A percentile compares a stretch with the other conserved stretches of the same genome.
Conservation (phyloP, 176 grass and related monocot genomes). For the Avena eriantha region DNA sequence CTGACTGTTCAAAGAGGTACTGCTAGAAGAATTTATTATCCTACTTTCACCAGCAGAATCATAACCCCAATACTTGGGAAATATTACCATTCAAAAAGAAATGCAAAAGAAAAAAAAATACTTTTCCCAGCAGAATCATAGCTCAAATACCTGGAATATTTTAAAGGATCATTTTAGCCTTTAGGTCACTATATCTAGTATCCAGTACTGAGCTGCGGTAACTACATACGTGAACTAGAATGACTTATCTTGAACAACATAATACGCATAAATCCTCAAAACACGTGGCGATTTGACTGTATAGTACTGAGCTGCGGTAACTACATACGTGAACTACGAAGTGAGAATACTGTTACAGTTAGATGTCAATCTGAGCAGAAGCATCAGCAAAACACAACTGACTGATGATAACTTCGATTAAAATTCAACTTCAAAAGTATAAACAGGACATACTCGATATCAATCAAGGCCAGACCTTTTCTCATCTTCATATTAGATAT, state of each 20-base stretch:
- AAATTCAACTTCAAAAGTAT: slow-evolving; percentile 17
- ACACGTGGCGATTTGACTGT: slow-evolving; percentile 1
- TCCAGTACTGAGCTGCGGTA: no score
- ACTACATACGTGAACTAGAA: background rate
- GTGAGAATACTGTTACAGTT: background rate
- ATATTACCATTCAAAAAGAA: background rate
- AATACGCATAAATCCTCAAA: background rate
- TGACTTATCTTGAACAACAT: background rate
- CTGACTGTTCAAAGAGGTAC: background rate
- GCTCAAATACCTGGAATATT: background rate
- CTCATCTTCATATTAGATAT: slow-evolving; percentile 91
- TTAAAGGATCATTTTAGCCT: background rate
- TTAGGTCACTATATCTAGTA: slow-evolving; percentile 6
- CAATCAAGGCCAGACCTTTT: slow-evolving; percentile 95
- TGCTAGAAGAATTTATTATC: background rate
- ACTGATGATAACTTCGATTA: background rate
- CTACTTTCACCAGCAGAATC: background rate
- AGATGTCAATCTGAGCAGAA: slow-evolving; percentile 17
- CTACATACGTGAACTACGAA: background rate
- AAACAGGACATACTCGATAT: slow-evolving; percentile 77
- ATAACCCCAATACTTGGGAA: background rate
- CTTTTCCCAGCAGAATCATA: slow-evolving; percentile 3
- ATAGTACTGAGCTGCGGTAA: background rate
- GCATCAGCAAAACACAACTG: slow-evolving; percentile 7
- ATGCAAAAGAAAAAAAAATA: background rate